Base-by-base conservation (phyloP, 73 alveolate species). In the Paramecium octaurelia region DNA sequence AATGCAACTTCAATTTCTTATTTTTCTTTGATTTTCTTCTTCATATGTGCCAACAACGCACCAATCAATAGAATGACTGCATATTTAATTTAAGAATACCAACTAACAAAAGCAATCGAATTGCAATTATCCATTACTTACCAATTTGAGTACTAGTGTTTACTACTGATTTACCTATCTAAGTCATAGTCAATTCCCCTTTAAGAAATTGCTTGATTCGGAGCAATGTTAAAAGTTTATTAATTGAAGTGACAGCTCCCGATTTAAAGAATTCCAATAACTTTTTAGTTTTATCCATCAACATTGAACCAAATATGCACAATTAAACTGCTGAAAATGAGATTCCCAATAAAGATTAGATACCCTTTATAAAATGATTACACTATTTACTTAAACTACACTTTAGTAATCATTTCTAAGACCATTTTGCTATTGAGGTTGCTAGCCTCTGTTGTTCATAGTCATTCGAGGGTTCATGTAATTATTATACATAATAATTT, bases 41-140 rank as follows among this genome's bases (percentile, higher is more conserved):
- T 27, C 84, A 64, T 64, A 64, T 64, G 84, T 64, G 42, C 20
- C 54, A 64, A 64, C 84, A 64, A 64, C 84, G 84, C 84, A 64
- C 84, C 84, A 64, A 64, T 64, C 46, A 64, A 31, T 34, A 64
- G 16, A 64, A 64, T 64, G 44, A 64, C 84, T 64, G 42, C 48
- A 64, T 64, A 64, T 27, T 64, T 54, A 54, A 64, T 23, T 64
- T 31, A 27, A 64, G 46, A 31, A 23, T 64, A 64, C 84, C 84
- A 27, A 64, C 46, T 64, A 64, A 64, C 29, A 64, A 64, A 64
- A 64, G 84, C 46, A 64, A 27, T 64, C 84, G 24, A 27, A 64
- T 12, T 12, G 50, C 84, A 20, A 64, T 64, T 12, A 64, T 64
- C 84, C 84, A 64, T 64, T 64, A 31, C 84, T 64, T 64, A 64